Evolutionary conservation across 1,139 yeast species (phyloP), one percentile per base, ranked within the genome.

Genomic region (Meyerozyma guilliermondii): DNA sequence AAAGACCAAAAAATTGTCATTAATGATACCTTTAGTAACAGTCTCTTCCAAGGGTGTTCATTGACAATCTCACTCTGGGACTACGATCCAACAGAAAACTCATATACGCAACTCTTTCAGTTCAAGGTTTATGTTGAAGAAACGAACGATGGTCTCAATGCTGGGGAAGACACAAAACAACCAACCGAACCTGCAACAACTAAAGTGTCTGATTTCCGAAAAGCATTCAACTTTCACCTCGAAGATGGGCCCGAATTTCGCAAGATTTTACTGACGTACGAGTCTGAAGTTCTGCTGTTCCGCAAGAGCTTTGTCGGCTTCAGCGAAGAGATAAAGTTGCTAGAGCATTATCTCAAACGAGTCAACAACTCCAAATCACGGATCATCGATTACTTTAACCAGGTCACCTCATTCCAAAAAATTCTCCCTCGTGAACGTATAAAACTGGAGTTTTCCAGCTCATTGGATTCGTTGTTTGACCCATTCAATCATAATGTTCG

Each of bases 191-290:
- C 38, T 18, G 11, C 28, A 16, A 17, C 27, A 2, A 30, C 47
- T 29, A 43, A 39, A n/a, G 33, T 50, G 4, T 30, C 39, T 13
- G 51, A 50, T n/a, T 44, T 46, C n/a, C 44, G 52, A 22, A 56
- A 51, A 37, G 66, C 66, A 5, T 71, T 70, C 47, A 58, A 52
- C 40, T 67, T 70, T 41, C 58, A 58, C 37, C 65, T 68, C 54
- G 85, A 81, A 45, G 95, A 86, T 55, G 94, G 94, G 0, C 95
- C 95, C 0, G 74, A 80, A 38, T 85, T 86, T 55, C 66, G 94
- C 40, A 80, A 77, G 28, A 65, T 80, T 0, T 60, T 86, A 16
- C 63, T 67, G 10, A 66, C 66, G 7, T 74, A 80, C 53, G 94
- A 86, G 56, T 65, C 68, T 18, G 65, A 68, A 39, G 65, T 84